phyloP scores from a whole-genome alignment of 2,329 filamentous ascomycete genomes.

The Colletotrichum brevisporum region DNA sequence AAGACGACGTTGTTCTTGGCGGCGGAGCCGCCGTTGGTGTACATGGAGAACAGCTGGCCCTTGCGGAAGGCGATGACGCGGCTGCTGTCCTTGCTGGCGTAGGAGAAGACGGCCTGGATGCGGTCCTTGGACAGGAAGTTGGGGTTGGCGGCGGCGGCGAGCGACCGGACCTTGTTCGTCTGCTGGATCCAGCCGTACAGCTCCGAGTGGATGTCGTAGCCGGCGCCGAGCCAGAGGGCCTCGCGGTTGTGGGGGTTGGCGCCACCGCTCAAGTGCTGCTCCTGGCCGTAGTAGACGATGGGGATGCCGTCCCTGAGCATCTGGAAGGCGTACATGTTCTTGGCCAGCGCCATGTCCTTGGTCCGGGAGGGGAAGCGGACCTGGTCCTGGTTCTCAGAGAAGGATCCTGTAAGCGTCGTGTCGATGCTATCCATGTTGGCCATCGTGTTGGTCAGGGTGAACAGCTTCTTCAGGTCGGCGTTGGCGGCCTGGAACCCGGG shows the following conservation, averaged over 20 bases:
- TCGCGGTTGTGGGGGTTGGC: constrained; percentile 67
- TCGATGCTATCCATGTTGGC: constrained; percentile 45
- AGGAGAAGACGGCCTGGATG: constrained; percentile 32
- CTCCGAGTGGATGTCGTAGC: constrained; percentile 60
- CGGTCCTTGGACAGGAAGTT: constrained; percentile 33
- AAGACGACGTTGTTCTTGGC: constrained; percentile 51
- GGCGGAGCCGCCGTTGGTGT: constrained; percentile 55
- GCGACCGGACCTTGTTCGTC: constrained; percentile 64
- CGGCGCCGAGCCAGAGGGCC: constrained; percentile 67
- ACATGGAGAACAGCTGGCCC: constrained; percentile 46
- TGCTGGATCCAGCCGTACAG: constrained; percentile 63
- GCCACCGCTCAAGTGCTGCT: constrained; percentile 69
- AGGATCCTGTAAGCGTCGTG: constrained; percentile 50
- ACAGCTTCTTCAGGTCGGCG: constrained; percentile 48
- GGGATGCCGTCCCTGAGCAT: constrained; percentile 74
- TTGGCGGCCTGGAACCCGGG: constrained; percentile 11
- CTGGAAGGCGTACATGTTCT: constrained; percentile 73
- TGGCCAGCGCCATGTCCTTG: constrained; percentile 68
- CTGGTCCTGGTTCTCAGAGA: constrained; percentile 73
- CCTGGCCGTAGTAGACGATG: constrained; percentile 76
- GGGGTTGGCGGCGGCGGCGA: constrained; percentile 25
- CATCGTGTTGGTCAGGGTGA: constrained; percentile 41
- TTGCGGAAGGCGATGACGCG: constrained; percentile 38
- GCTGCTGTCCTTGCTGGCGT: constrained; percentile 29
- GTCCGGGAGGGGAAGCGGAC: constrained; percentile 63